Conservation (phyloP, 179 eudicot species). For the Actinidia chinensis region DNA sequence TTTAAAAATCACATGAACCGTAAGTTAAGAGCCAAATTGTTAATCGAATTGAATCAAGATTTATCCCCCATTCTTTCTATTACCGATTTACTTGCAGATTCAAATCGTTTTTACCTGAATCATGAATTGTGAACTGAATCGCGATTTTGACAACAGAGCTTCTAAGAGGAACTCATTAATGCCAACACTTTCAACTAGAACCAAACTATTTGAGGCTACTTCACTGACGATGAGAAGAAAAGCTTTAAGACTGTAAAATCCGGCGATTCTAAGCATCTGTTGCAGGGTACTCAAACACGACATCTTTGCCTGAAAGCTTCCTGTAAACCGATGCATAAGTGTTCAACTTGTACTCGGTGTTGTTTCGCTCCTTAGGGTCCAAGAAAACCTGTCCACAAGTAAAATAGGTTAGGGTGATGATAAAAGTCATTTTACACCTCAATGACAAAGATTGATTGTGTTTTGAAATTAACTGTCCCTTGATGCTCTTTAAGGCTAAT, state of each 20-base stretch:
- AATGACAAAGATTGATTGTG: background rate
- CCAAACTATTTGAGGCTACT: background rate
- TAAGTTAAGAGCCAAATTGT: too few relatives aligned
- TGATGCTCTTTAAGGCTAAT: background rate
- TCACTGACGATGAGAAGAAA: background rate
- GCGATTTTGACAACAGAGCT: too few relatives aligned
- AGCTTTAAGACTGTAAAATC: background rate
- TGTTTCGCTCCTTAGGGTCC: constrained; percentile 64
- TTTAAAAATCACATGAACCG: too few relatives aligned
- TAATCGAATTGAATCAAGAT: too few relatives aligned
- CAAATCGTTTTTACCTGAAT: too few relatives aligned
- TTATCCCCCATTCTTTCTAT: too few relatives aligned
- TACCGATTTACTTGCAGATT: too few relatives aligned
- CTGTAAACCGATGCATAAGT: constrained; percentile 65
- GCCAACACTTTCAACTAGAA: background rate
- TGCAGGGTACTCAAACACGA: constrained; percentile 57
- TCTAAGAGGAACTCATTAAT: background rate
- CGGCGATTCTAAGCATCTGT: constrained; percentile 33
- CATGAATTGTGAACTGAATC: too few relatives aligned
- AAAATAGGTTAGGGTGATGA: background rate
- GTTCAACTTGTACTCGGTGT: constrained; percentile 67
- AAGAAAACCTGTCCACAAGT: constrained; percentile 43
- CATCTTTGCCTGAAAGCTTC: constrained; percentile 73
- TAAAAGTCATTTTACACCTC: background rate
- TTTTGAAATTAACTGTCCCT: background rate